Base-by-base conservation (phyloP, 345 rosid species). In the Salix arbutifolia region DNA sequence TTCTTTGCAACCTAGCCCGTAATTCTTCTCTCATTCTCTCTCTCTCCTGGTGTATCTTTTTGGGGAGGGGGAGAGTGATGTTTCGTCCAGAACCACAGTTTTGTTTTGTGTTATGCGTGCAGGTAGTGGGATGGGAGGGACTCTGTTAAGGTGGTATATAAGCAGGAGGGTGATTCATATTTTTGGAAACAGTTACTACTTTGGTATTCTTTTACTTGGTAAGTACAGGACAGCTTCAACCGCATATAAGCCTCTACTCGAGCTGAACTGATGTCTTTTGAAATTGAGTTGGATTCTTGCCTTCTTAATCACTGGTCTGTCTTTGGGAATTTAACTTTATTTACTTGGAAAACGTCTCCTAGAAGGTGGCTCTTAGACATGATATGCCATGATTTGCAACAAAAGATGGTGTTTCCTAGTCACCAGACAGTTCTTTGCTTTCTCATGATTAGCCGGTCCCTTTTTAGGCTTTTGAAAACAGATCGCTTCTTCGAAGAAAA, bases 391-490 rank as follows among this genome's bases (percentile, higher is more conserved):
- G 17, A 37, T 50, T 83, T 70, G 77, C 65, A 37, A 60, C 42
- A 44, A 72, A 79, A 69, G 79, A 50, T 77, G 74, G 12, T 65
- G 52, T 37, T 42, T 79, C 74, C 40, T 74, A 25, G 65, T 73
- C 76, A 58, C 37, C 35, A 10, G 28, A 37, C 46, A 28, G 65
- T 33, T 73, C 65, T 33, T 72, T 50, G 40, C 74, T 74, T 40
- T 81, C 40, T 73, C 60, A 37, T 80, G 35, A 79, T 77, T 65
- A 66, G 30, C 52, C 40, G 61, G 67, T 53, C 61, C 38, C 70
- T 77, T 75, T 73, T 72, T 68, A 67, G 33, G 38, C 75, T 69
- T 70, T n/a, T 67, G 38, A 11, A 66, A 10, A 18, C 53, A 70
- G 56, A 18, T 14, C 18, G 14, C 62, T 38, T 52, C 64, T 69